Evolutionary conservation across 169 alveolate genomes (phyloP).

Genomic region (Eimeria zaria): DNA sequence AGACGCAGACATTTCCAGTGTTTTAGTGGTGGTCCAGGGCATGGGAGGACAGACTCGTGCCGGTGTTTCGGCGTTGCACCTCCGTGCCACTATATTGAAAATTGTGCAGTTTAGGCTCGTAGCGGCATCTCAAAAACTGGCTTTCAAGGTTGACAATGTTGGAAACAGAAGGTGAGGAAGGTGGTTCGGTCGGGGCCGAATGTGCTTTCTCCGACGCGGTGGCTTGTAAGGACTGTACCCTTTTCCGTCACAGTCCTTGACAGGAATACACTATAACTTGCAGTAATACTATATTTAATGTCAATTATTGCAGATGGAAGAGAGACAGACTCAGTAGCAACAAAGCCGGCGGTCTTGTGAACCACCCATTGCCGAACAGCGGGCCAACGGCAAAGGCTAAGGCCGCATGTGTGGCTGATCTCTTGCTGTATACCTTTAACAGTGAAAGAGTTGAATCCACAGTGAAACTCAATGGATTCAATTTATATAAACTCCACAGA

Average conservation of each 20-base stretch:
- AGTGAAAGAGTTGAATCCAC: not conserved
- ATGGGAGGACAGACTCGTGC: not conserved
- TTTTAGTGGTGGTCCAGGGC: not conserved
- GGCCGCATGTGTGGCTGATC: not conserved
- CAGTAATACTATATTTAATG: conserved; percentile 3
- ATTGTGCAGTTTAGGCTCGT: not conserved
- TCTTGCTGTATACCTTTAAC: not conserved
- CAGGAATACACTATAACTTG: not conserved
- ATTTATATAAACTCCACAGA: not conserved
- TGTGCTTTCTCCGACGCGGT: not conserved
- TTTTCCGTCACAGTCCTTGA: not conserved
- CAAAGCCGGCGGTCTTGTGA: not conserved
- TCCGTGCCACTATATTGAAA: not conserved
- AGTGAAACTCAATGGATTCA: not conserved
- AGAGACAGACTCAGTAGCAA: not conserved
- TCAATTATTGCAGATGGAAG: not conserved
- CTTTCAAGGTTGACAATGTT: not conserved
- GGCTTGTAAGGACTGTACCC: not conserved
- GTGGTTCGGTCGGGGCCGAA: conserved; percentile 19
- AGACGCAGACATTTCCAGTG: conserved; percentile 4
- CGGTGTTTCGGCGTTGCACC: not conserved
- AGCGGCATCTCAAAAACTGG: not conserved
- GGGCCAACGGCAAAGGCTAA: not conserved
- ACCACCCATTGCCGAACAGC: not conserved
- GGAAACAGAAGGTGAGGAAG: conserved; percentile 22